Conservation (phyloP, 1,284 basidiomycete genomes). For the Ganoderma lingzhi region DNA sequence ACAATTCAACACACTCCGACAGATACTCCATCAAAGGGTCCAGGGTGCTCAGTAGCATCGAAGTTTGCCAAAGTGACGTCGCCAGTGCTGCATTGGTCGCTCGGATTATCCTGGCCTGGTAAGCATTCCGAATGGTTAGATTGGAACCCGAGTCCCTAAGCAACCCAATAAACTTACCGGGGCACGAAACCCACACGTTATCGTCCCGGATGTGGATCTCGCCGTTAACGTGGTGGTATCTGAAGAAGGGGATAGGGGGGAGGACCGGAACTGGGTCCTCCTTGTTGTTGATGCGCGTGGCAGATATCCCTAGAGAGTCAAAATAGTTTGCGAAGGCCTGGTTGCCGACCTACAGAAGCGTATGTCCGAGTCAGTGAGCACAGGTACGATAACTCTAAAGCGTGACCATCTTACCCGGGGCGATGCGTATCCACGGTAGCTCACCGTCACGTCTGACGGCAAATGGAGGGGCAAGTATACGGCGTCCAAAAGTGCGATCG, state of each 20-base stretch:
- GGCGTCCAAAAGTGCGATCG: constrained; percentile 53
- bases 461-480: constrained; percentile 55
- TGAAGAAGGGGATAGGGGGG: constrained; percentile 49
- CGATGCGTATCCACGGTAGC: constrained; percentile 53
- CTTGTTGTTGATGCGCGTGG: constrained; percentile 40
- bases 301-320: constrained; percentile 52
- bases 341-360: constrained; percentile 60
- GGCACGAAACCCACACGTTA: constrained; percentile 54
- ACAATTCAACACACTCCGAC: constrained; percentile 55
- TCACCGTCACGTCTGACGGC: constrained; percentile 44
- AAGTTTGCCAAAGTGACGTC: constrained; percentile 63
- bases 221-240: constrained; percentile 61
- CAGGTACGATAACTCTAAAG: background rate
- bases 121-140: constrained; percentile 2
- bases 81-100: constrained; percentile 59
- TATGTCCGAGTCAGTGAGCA: background rate
- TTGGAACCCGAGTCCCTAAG: background rate
- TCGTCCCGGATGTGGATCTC: constrained; percentile 64
- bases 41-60: constrained; percentile 54
- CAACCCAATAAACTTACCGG: constrained; percentile 41
- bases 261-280: constrained; percentile 38
- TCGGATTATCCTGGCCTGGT: constrained; percentile 64
- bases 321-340: constrained; percentile 62
- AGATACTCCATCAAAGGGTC: constrained; percentile 62
- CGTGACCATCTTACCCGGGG: constrained; percentile 53